Conservation (phyloP, 2,329 filamentous ascomycete genomes). For the Hortaea werneckii region DNA sequence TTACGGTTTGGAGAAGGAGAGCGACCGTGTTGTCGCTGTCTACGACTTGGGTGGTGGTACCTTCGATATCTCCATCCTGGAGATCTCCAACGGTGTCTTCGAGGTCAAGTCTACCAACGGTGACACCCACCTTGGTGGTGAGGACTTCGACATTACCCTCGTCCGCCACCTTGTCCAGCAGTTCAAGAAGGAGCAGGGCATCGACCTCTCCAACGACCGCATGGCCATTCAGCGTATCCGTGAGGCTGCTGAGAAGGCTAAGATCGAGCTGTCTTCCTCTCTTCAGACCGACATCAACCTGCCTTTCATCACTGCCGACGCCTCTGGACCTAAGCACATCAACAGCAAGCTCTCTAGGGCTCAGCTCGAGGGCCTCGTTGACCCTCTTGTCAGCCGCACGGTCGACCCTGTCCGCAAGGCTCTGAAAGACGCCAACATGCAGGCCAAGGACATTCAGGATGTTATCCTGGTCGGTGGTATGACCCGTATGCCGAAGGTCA, state of each 20-base stretch:
- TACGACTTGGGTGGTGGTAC: constrained; percentile 98
- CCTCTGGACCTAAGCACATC: constrained; percentile 95
- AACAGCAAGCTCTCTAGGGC: constrained; percentile 87
- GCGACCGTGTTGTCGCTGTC: constrained; percentile 80
- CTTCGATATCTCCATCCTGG: constrained; percentile 96
- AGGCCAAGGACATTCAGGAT: constrained; percentile 91
- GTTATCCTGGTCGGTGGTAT: constrained; percentile 97
- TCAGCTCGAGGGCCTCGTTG: constrained; percentile 87
- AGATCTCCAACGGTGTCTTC: constrained; percentile 96
- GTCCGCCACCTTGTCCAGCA: constrained; percentile 88
- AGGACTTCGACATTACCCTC: constrained; percentile 92
- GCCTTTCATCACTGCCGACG: constrained; percentile 94
- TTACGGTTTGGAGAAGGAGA: constrained; percentile 90
- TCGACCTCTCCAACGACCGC: constrained; percentile 83
- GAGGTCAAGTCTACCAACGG: constrained; percentile 99
- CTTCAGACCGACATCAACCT: constrained; percentile 96
- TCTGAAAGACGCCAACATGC: constrained; percentile 84
- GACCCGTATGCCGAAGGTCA: constrained; percentile 99
- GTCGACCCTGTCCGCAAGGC: constrained; percentile 93
- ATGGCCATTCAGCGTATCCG: constrained; percentile 99
- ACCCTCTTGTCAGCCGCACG: constrained; percentile 76
- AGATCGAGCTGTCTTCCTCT: constrained; percentile 95
- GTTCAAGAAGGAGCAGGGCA: constrained; percentile 91
- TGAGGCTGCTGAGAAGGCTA: constrained; percentile 97
- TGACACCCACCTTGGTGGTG: constrained; percentile 96